Evolutionary conservation across 2,329 filamentous ascomycete genomes (phyloP), one percentile per base, ranked within the genome.

Genomic region (Tolypocladium pustulatum): DNA sequence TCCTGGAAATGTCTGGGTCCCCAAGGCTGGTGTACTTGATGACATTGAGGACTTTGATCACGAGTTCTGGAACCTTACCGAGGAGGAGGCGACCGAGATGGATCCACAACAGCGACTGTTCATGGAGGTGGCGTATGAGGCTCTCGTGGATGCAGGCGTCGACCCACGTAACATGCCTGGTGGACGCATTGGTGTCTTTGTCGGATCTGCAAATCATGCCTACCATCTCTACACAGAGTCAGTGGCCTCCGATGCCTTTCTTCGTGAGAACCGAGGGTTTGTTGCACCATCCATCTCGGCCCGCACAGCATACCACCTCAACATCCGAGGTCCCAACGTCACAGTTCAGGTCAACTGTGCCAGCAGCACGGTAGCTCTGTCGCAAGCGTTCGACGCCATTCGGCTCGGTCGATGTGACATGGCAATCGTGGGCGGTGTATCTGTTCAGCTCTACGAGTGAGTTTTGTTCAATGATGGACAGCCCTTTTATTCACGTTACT

Each of bases 21-120:
- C 59, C 22, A 52, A 52, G 30, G 61, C 59, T n/a, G 60, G 60
- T 6, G 46, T 40, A 2, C 56, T 60, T 5, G 32, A 60, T 22
- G 27, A 60, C 25, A 37, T 60, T 25, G 60, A 61, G 34, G 41
- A 59, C 13, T 61, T 61, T 57, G 60, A 61, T 36, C 41, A 59
- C 37, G 49, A 56, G 30, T 61, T 61, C 22, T 61, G 60, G 60
- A 59, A 61, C 17, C 56, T 61, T 1, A 54, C 40, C 7, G 55
- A 57, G 46, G 60, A 61, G 40, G 60, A 61, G 4, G 60, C 60
- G 5, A 61, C 60, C 13, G 60, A 61, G 17, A 61, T 61, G 58
- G 58, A 60, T 43, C 58, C 58, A 2, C 58, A 60, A 32, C 58
- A 60, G 37, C 52, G 58, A 17, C 40, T 60, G 30, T 60, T 60